Base-by-base conservation (phyloP, 2,329 filamentous ascomycete genomes). In the Metarhizium robertsii region DNA sequence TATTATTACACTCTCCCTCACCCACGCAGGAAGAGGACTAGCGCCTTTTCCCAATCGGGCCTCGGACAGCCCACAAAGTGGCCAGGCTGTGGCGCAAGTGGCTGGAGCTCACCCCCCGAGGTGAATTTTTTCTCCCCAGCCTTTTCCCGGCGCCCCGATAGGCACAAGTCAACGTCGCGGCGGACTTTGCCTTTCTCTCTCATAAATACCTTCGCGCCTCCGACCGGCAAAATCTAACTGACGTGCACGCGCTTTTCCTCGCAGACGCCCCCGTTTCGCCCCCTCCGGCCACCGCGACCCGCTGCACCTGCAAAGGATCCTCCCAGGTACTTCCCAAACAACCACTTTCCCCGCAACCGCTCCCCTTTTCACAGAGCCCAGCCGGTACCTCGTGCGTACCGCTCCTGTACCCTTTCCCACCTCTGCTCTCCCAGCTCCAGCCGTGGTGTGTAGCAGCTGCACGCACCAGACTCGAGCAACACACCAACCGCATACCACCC, bases 131-230 rank as follows among this genome's bases (percentile, higher is more conserved):
- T 55, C 55, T 55, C 54, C 62, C 63, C 62, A 61, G 62, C 64
- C 64, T 60, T 65, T 65, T 60, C 61, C 56, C 51, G 45, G 53
- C 62, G 61, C 71, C 69, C 70, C 70, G 71, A 62, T 73, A 73
- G 62, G 63, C 55, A 64, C 68, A 73, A 67, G 65, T 69, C 64
- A 62, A 65, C 65, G 61, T 64, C 63, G 65, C 64, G 62, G 61
- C 65, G 64, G 65, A 65, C 60, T 63, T 68, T 67, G 63, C 59
- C 62, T 66, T 66, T 65, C 64, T 70, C 70, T 66, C 71, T 73
- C 71, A 74, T 74, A 74, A 74, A 73, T 74, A 73, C 68, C 69
- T 72, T 67, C 64, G 70, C 71, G 71, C 71, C 71, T 71, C 71
- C 72, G 65, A 69, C 69, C 70, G 66, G 69, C 61, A 65, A 69